Evolutionary conservation across 2,329 filamentous ascomycete species (phyloP).

Genomic region (Calonectria montana): DNA sequence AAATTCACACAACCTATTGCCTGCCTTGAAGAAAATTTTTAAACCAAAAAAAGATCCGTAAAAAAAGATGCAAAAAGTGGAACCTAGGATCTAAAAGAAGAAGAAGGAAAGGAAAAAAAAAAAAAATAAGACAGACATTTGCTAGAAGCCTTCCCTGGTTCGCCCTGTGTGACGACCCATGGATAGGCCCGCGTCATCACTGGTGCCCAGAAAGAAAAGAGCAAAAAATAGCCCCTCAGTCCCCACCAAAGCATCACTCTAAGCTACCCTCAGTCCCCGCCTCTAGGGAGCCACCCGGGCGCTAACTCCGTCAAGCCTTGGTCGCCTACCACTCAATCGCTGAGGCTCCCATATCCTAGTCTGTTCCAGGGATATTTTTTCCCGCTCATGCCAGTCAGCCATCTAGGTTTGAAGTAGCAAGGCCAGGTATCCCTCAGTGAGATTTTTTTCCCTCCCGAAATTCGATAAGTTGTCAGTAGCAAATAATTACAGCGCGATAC

Average conservation of each 20-base stretch:
- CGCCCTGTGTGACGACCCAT: background rate
- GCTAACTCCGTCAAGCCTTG: conserved; percentile 1
- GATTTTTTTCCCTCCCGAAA: background rate
- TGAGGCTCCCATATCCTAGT: background rate
- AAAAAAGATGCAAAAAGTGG: background rate
- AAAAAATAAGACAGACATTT: background rate
- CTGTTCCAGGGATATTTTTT: background rate
- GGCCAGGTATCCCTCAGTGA: background rate
- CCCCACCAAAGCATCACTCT: background rate
- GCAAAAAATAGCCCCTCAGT: background rate
- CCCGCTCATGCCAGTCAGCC: background rate
- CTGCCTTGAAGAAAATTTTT: background rate
- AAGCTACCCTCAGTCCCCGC: background rate
- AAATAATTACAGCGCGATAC: background rate
- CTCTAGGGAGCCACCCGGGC: conserved; percentile 6
- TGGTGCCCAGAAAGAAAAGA: background rate
- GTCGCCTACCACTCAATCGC: background rate
- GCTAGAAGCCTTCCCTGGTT: background rate
- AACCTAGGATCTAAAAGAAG: background rate
- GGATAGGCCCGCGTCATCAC: background rate
- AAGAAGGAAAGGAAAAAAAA: background rate
- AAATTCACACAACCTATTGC: background rate
- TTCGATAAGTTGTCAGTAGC: background rate
- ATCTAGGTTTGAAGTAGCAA: background rate
- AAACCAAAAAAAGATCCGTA: background rate